Evolutionary conservation across 805 yeast species (phyloP).

Genomic region (Kuraishia piskuri): DNA sequence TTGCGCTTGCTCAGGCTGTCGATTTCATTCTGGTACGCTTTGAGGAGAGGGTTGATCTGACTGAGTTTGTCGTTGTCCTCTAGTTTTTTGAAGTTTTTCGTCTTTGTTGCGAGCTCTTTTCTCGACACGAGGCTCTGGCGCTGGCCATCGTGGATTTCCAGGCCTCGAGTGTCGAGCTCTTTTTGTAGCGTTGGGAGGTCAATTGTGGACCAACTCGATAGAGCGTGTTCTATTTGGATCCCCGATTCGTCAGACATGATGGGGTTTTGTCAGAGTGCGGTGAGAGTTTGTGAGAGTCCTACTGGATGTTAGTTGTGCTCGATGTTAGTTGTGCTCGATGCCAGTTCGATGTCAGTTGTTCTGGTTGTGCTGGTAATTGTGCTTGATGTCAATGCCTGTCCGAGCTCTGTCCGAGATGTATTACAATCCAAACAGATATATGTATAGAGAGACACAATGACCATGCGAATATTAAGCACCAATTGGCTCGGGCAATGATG

Average conservation of each 20-base stretch:
- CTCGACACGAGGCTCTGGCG: constrained; percentile 59
- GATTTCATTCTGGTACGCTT: constrained; percentile 79
- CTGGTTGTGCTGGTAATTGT: too few relatives aligned
- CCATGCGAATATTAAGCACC: too few relatives aligned
- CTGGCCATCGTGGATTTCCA: constrained; percentile 65
- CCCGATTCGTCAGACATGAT: neutral
- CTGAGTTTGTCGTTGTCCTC: constrained; percentile 57
- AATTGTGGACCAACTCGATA: constrained; percentile 68
- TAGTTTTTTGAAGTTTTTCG: constrained; percentile 79
- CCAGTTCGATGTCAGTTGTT: too few relatives aligned
- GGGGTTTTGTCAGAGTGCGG: neutral
- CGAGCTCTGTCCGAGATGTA: too few relatives aligned
- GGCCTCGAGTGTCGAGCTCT: constrained; percentile 65
- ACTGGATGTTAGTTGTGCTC: neutral
- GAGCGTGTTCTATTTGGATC: constrained; percentile 40
- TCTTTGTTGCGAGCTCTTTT: constrained; percentile 68
- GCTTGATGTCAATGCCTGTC: too few relatives aligned
- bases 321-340: too few relatives aligned
- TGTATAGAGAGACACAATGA: too few relatives aligned
- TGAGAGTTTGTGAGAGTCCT: neutral
- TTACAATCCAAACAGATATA: too few relatives aligned
- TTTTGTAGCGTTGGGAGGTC: constrained; percentile 65
- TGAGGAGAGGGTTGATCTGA: constrained; percentile 59
- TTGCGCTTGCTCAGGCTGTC: constrained; percentile 74
- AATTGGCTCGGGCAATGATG: too few relatives aligned